Percentiles rank a stretch among this genome's conserved stretches.
phyloP scores from a whole-genome alignment of 2,329 filamentous ascomycete genomes.

The Sporothrix brasiliensis region DNA sequence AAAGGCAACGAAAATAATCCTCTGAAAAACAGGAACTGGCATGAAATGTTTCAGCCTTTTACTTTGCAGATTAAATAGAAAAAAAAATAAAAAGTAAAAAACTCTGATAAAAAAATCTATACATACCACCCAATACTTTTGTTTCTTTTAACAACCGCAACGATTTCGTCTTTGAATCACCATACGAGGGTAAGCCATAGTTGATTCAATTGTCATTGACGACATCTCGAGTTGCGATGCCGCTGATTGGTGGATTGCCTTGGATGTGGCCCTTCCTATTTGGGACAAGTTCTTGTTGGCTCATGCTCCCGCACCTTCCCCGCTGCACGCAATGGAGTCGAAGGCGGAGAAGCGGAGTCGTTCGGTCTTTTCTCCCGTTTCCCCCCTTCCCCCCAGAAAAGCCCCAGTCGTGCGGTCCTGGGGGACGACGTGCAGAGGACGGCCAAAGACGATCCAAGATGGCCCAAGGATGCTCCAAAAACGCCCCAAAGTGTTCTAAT shows the following conservation, averaged over 20 bases:
- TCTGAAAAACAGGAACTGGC: too few species aligned
- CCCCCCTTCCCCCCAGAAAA: not conserved
- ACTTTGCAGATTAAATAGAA: too few species aligned
- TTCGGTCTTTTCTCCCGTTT: not conserved
- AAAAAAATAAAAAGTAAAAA: too few species aligned
- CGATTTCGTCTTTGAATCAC: too few species aligned
- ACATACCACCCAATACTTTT: too few species aligned
- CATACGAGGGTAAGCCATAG: too few species aligned
- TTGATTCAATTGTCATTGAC: not conserved
- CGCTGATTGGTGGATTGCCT: not conserved
- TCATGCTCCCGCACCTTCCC: not conserved
- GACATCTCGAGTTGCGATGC: not conserved
- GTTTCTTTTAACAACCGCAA: too few species aligned
- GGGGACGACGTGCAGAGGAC: too few species aligned
- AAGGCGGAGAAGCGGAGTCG: conserved; percentile 9
- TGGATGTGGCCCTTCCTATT: not conserved
- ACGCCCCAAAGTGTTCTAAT: not conserved
- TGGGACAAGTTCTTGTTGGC: not conserved
- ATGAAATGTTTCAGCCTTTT: too few species aligned
- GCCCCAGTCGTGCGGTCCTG: too few species aligned
- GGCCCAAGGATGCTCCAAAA: not conserved
- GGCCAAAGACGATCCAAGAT: not conserved
- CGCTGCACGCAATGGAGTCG: not conserved
- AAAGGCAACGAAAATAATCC: too few species aligned
- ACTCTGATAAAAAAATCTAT: too few species aligned